Base-by-base conservation (phyloP, 2,329 filamentous ascomycete genomes). In the Pestalotiopsis sp. region DNA sequence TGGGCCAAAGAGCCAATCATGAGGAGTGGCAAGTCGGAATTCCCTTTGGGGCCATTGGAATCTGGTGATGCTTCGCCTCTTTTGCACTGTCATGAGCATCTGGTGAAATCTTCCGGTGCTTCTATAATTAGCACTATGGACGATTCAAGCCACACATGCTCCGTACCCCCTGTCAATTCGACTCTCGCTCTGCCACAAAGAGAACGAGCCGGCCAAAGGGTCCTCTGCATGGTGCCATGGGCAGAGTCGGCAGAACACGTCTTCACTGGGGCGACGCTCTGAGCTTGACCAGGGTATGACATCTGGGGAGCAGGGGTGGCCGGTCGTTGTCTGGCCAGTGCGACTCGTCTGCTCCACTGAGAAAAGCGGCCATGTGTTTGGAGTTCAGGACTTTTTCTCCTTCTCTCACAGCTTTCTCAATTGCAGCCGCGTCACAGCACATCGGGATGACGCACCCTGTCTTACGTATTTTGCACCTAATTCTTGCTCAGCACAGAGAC, bases 361-460 rank as follows among this genome's bases (percentile, higher is more conserved):
- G 36, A 59, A 62, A 41, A 20, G n/a, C 59, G 59, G 36, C 25
- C 59, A 39, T 62, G 27, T 39, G 62, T 64, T 49, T 23, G 62
- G 39, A 45, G 41, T 64, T 64, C 38, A 64, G 62, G 31, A 64
- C 62, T 38, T 13, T 31, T 64, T 64, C 13, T 3, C 17, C 13
- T 39, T 36, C 9, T 23, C 20, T 52, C 9, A 45, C 41, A 11
- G 20, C 27, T 20, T 31, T 36, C 31, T 36, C 31, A 31, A 9
- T 36, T 14, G 20, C n/a, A 64, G 62, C 62, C 62, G 62, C 62
- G 62, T 64, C 62, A 64, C 62, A 27, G 39, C 62, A 49, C 38
- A 23, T 23, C 38, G 20, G 12, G 23, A 64, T 52, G 62, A 45
- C 62, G 41, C 62, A 36, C 62, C 41, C 23, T 64, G 62, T 64